phyloP scores from a whole-genome alignment of 192 early-diverging fungal genomes.

The Backusella westeae region DNA sequence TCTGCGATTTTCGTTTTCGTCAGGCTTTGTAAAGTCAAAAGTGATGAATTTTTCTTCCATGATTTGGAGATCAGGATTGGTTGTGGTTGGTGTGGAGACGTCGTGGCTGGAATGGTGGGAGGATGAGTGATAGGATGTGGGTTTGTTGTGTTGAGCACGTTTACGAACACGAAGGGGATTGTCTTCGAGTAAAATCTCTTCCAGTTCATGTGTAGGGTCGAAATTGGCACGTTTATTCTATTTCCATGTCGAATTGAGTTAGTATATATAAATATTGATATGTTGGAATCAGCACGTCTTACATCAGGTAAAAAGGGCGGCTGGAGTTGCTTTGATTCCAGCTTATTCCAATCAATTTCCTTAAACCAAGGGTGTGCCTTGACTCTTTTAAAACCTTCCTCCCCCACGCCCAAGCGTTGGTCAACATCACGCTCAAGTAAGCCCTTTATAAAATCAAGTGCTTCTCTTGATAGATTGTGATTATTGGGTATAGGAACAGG shows the following conservation, averaged over 20 bases:
- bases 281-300: neutral
- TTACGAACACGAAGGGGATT: conserved; percentile 86
- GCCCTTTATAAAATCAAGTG: conserved; percentile 48
- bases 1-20: conserved; percentile 25
- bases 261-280: neutral
- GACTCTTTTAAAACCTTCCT: conserved; percentile 19
- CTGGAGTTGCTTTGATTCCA: conserved; percentile 61
- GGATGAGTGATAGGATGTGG: conserved; percentile 7
- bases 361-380: conserved; percentile 34
- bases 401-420: conserved; percentile 19
- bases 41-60: conserved; percentile 79
- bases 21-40: conserved; percentile 66
- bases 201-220: conserved; percentile 94
- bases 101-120: conserved; percentile 16
- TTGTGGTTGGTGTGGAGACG: conserved; percentile 23
- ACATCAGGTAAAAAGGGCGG: conserved; percentile 51
- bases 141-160: conserved; percentile 43
- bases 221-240: conserved; percentile 89
- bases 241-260: neutral
- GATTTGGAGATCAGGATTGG: conserved; percentile 56
- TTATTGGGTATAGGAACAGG: conserved; percentile 64
- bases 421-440: conserved; percentile 19
- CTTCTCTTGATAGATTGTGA: conserved; percentile 41
- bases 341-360: conserved; percentile 72
- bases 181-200: conserved; percentile 96